Percentiles rank a stretch among this genome's conserved stretches.
phyloP scores from a whole-genome alignment of 768 basidiomycete species.

The Hirschioporus abietinus region DNA sequence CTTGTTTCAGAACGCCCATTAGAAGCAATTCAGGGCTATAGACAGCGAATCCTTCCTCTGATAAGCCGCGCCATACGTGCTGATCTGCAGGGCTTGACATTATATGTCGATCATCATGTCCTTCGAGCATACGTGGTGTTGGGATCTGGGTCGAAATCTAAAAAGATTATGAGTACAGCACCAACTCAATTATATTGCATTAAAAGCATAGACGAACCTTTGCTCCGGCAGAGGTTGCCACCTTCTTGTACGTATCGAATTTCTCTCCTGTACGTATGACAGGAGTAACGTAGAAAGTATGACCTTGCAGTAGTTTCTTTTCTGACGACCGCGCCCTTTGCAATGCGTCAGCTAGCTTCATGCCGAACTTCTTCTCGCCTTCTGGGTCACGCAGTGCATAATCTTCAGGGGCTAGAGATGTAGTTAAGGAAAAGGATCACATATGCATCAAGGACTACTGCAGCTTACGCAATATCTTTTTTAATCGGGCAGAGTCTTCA shows the following conservation, averaged over 20 bases:
- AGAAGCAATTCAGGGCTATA: constrained; percentile 68
- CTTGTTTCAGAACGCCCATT: constrained; percentile 57
- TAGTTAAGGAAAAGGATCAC: constrained; percentile 5
- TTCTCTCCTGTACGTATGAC: constrained; percentile 54
- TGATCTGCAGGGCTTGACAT: constrained; percentile 63
- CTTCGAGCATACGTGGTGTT: constrained; percentile 49
- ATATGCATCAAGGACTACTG: constrained; percentile 13
- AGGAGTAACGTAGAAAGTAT: constrained; percentile 71
- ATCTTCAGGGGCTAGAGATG: constrained; percentile 48
- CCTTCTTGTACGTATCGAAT: constrained; percentile 49
- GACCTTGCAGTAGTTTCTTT: constrained; percentile 55
- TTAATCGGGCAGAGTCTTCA: constrained; percentile 46
- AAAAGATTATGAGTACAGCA: constrained; percentile 4
- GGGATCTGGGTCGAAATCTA: constrained; percentile 45
- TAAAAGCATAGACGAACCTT: constrained; percentile 38
- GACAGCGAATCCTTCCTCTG: constrained; percentile 44
- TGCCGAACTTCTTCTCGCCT: constrained; percentile 61
- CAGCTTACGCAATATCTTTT: constrained; percentile 56
- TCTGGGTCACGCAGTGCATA: constrained; percentile 55
- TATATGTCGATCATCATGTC: constrained; percentile 46
- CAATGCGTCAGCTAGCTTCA: constrained; percentile 59
- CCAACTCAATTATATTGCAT: constrained; percentile 1
- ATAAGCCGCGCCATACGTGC: constrained; percentile 61
- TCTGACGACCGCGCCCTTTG: constrained; percentile 45
- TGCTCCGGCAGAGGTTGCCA: constrained; percentile 68